Conservation (phyloP, 2,329 filamentous ascomycete species). For the Verticillium alfalfae region DNA sequence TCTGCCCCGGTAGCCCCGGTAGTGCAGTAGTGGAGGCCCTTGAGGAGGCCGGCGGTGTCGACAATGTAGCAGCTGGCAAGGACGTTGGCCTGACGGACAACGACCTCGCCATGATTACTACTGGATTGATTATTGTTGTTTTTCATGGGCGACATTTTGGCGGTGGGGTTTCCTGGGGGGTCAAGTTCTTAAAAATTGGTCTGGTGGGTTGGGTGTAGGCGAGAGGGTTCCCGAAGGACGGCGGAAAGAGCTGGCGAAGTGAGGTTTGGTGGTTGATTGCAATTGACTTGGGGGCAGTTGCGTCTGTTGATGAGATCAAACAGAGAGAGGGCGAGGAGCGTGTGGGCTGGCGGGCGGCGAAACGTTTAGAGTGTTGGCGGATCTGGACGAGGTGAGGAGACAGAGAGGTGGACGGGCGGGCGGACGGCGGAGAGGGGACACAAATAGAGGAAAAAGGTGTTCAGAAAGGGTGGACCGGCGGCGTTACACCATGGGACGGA, state of each 20-base stretch:
- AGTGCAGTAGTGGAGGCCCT: slow-evolving; percentile 93
- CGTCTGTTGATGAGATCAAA: background rate
- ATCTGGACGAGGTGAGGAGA: background rate
- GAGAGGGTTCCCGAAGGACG: slow-evolving; percentile 5
- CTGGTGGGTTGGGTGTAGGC: slow-evolving; percentile 1
- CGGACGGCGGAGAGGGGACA: background rate
- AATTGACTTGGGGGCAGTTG: background rate
- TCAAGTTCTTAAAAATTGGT: slow-evolving; percentile 13
- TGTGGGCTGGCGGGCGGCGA: too few species aligned
- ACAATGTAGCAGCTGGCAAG: slow-evolving; percentile 90
- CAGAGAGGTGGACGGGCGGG: background rate
- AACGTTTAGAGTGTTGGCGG: background rate
- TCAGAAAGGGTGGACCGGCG: background rate
- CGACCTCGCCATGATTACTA: slow-evolving; percentile 72
- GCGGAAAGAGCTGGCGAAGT: slow-evolving; percentile 4
- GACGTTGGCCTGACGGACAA: slow-evolving; percentile 63
- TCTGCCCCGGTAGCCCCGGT: slow-evolving; percentile 79
- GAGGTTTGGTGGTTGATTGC: background rate
- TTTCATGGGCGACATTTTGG: slow-evolving; percentile 65
- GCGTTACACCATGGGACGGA: too few species aligned
- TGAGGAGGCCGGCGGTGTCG: slow-evolving; percentile 65
- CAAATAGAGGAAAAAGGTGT: background rate
- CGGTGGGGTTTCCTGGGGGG: slow-evolving; percentile 21
- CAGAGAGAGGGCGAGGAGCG: too few species aligned
- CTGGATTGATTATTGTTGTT: slow-evolving; percentile 61